Evolutionary conservation across 306 rosid species (phyloP).

Genomic region (Cucurbita pepo): DNA sequence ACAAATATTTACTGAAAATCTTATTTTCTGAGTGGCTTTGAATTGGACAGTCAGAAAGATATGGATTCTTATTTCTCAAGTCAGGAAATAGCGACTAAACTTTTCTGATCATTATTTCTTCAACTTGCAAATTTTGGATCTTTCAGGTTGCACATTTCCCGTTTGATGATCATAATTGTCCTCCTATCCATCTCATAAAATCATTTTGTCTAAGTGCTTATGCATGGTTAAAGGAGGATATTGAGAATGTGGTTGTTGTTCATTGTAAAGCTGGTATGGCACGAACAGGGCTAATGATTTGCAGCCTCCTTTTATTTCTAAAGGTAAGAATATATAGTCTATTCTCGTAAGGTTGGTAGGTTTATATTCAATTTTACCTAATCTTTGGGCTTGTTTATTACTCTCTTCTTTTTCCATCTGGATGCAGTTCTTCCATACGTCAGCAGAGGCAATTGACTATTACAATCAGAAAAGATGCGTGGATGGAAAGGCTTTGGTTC

Average conservation of each 20-base stretch:
- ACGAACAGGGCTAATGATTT: constrained; percentile 92
- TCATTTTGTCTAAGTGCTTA: constrained; percentile 87
- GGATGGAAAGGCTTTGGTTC: constrained; percentile 84
- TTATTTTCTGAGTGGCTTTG: neutral
- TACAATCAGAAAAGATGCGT: constrained; percentile 82
- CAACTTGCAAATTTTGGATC: constrained; percentile 11
- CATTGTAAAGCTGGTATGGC: constrained; percentile 99
- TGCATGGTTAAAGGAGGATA: constrained; percentile 90
- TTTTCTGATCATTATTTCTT: neutral
- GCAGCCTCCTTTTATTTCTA: constrained; percentile 77
- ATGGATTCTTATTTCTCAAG: constrained; percentile 8
- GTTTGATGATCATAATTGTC: constrained; percentile 90
- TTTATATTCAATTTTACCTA: neutral
- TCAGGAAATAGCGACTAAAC: neutral
- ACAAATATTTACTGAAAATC: neutral
- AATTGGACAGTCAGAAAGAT: neutral
- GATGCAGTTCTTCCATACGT: constrained; percentile 70
- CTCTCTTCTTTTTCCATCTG: constrained; percentile 6
- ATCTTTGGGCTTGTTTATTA: constrained; percentile 3
- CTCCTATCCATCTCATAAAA: constrained; percentile 62
- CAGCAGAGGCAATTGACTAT: constrained; percentile 67
- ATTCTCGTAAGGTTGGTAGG: constrained; percentile 3
- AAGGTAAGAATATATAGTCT: constrained; percentile 35
- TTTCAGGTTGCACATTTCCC: constrained; percentile 90
- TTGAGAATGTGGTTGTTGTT: constrained; percentile 82